phyloP scores from a whole-genome alignment of 495 filamentous ascomycete species.

The Aspergillus carlsbadensis region DNA sequence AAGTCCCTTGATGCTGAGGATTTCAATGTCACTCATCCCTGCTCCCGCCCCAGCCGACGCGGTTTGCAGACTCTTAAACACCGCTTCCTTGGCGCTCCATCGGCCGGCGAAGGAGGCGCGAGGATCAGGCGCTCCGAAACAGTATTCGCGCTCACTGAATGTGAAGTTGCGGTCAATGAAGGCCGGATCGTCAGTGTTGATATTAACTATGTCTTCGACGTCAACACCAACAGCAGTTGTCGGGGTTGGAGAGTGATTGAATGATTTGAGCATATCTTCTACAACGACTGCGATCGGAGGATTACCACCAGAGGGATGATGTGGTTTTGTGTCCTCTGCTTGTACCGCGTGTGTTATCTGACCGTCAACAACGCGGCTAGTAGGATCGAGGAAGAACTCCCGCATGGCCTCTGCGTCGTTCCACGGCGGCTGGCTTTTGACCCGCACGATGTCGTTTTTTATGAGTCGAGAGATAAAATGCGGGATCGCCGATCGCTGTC shows the following conservation, averaged over 20 bases:
- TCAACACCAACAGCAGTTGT: constrained; percentile 76
- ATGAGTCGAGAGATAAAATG: constrained; percentile 35
- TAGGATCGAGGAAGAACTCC: constrained; percentile 86
- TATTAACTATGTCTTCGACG: constrained; percentile 75
- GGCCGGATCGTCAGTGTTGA: constrained; percentile 88
- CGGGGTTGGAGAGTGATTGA: not conserved
- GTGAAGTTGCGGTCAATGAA: constrained; percentile 97
- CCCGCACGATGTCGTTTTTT: constrained; percentile 54
- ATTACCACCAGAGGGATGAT: not conserved
- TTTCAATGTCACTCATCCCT: constrained; percentile 90
- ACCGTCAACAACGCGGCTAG: constrained; percentile 48
- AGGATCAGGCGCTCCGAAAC: constrained; percentile 68
- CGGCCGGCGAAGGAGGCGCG: constrained; percentile 86
- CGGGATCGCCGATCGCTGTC: constrained; percentile 39
- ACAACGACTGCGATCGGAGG: not conserved
- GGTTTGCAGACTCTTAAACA: constrained; percentile 85
- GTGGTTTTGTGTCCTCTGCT: not conserved
- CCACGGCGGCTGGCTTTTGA: constrained; percentile 22
- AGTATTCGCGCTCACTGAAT: constrained; percentile 75
- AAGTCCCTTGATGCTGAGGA: constrained; percentile 54
- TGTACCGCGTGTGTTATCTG: not conserved
- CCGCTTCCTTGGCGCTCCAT: constrained; percentile 97
- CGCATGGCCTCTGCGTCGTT: constrained; percentile 66
- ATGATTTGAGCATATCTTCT: constrained; percentile 12
- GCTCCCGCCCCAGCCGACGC: constrained; percentile 73